Base-by-base conservation (phyloP, 2,329 filamentous ascomycete genomes). In the Uncinocarpus reesii region DNA sequence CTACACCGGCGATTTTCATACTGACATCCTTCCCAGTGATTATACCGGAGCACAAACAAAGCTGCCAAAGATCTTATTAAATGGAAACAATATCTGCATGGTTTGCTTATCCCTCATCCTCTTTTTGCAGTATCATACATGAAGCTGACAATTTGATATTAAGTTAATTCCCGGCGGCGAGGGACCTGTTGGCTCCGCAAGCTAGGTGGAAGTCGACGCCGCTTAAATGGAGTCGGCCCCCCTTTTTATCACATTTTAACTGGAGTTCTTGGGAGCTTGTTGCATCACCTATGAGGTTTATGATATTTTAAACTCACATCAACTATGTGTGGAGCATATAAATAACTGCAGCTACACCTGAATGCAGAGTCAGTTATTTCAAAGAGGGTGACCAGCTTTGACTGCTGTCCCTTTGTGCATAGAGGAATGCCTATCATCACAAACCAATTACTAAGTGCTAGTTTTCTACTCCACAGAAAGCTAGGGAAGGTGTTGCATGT, bases 61-160 rank as follows among this genome's bases (percentile, higher is more conserved):
- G 67, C 78, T 98, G 34, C 78, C 88, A 44, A 96, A 96, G 75
- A 95, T 98, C 53, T 71, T 98, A 35, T 73, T 98, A 32, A 98
- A 98, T 62, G 92, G 92, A 49, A 98, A 98, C 72, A 96, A 96
- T 62, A 87, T 98, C 55, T 96, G 90, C 84, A 98, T 98, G 92
- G 92, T 95, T 77, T 48, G 75, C 8, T 10, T 16, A 21, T 24
- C 16, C 8, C 21, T 16, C 10, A 41, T 13, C 44, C 42, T 32
- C 48, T n/a, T 31, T 52, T n/a, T 20, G 29, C 10, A 28, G 4
- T 13, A 23, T 37, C 10, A 23, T 16, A 37, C 18, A 37, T 23
- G 2, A 13, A 23, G 13, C 37, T 28, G 42, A 48, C 42, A 37
- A 37, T 47, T 35, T 32, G 15, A 43, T 51, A 5, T 37, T 20